A percentile compares a stretch with the other conserved stretches of the same genome.
Evolutionary conservation across 177 flowering plant species (phyloP).

Genomic region (Vitis hybrid): DNA sequence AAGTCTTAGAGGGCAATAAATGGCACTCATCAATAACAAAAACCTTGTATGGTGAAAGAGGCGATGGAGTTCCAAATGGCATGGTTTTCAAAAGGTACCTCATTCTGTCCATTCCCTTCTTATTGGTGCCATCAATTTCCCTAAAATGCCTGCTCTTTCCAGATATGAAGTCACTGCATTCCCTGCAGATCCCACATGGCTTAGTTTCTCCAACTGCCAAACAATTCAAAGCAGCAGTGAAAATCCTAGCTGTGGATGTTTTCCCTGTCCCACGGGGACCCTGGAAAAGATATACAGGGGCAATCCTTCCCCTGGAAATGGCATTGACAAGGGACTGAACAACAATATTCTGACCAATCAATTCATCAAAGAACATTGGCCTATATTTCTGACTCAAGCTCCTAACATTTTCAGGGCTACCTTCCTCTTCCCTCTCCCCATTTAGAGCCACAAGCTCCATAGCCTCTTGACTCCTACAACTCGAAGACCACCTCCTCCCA

Average conservation of each 20-base stretch:
- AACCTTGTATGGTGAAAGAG: constrained; percentile 51
- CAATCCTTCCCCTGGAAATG: constrained; percentile 64
- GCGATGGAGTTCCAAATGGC: constrained; percentile 30
- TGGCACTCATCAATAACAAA: constrained; percentile 90
- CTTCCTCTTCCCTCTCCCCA: constrained; percentile 50
- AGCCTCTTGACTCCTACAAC: constrained; percentile 80
- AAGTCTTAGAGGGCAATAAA: constrained; percentile 73
- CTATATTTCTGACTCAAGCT: constrained; percentile 88
- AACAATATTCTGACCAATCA: constrained; percentile 86
- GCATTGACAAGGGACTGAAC: constrained; percentile 79
- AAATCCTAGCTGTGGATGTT: constrained; percentile 81
- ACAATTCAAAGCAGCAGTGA: constrained; percentile 88
- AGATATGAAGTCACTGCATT: constrained; percentile 58
- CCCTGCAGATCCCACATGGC: constrained; percentile 88
- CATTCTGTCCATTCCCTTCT: constrained; percentile 57
- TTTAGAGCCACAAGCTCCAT: constrained; percentile 52
- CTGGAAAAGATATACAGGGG: constrained; percentile 89
- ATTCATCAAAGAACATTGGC: constrained; percentile 79
- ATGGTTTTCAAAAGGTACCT: constrained; percentile 48
- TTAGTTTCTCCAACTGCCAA: constrained; percentile 58
- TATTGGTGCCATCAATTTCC: constrained; percentile 78
- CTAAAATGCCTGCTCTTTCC: constrained; percentile 54
- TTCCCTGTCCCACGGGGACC: constrained; percentile 97
- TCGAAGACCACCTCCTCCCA: constrained; percentile 90
- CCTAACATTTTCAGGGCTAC: constrained; percentile 48